A percentile compares a stretch with the other conserved stretches of the same genome.
Evolutionary conservation across 257 asterid genomes (phyloP).

Genomic region (Vinca minor): DNA sequence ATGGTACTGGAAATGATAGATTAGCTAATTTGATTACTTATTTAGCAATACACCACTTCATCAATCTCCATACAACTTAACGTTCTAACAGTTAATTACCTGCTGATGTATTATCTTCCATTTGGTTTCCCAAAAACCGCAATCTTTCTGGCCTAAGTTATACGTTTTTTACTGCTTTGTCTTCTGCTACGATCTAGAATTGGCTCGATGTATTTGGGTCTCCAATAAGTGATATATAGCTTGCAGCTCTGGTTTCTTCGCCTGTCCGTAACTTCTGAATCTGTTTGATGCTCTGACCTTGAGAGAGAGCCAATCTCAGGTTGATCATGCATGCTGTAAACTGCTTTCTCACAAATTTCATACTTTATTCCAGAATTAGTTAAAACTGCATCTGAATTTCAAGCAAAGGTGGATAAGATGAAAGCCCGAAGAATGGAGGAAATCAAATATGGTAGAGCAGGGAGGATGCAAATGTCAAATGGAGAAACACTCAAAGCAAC

Average conservation of each 20-base stretch:
- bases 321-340: not conserved
- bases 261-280: not conserved
- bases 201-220: not conserved
- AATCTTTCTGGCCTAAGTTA: not conserved
- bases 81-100: not conserved
- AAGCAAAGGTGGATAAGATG: conserved; percentile 33
- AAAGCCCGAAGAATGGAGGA: conserved; percentile 40
- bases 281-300: not conserved
- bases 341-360: not conserved
- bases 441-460: conserved; percentile 19
- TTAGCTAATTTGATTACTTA: not conserved
- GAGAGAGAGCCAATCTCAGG: not conserved
- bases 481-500: conserved; percentile 18
- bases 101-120: not conserved
- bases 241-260: not conserved
- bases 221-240: not conserved
- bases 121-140: not conserved
- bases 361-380: conserved; percentile 39
- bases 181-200: not conserved
- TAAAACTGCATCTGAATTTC: conserved; percentile 38
- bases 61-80: not conserved
- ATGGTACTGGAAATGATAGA: not conserved
- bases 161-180: not conserved
- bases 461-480: conserved; percentile 14
- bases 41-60: not conserved